These are phyloP conservation scores for Naumovozyma dairenensis DNA, from an alignment of 805 yeast genomes.

Conservation along the genomic window DNA sequence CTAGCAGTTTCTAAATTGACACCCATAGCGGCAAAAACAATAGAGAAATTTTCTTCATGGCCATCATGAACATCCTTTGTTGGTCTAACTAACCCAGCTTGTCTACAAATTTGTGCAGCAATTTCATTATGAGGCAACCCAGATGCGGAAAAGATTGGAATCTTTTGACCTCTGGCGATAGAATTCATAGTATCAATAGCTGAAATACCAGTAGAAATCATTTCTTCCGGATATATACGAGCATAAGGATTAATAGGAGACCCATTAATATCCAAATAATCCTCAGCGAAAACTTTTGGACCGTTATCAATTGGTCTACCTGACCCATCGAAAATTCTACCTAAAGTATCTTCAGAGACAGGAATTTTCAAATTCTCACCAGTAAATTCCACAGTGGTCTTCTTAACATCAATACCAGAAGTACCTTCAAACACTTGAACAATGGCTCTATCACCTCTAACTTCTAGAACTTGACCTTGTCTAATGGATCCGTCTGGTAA, in stretches of 20 bases:
- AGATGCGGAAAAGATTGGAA: conserved; percentile 97
- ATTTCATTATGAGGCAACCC: conserved; percentile 99
- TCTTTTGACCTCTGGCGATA: conserved; percentile 99
- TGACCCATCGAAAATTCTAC: conserved; percentile 97
- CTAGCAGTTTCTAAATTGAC: conserved; percentile 97
- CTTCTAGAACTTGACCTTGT: conserved; percentile 98
- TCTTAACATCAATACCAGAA: conserved; percentile 95
- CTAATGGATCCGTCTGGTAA: conserved; percentile 90
- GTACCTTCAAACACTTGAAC: conserved; percentile 99
- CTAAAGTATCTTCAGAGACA: conserved; percentile 93
- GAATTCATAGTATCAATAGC: conserved; percentile 99
- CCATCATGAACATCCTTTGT: conserved; percentile 99
- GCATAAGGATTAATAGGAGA: conserved; percentile 98
- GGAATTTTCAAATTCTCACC: conserved; percentile 90
- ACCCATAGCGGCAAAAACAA: conserved; percentile 99
- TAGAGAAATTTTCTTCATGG: conserved; percentile 97
- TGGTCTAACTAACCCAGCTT: conserved; percentile 98
- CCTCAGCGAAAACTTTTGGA: conserved; percentile 97
- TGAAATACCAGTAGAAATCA: conserved; percentile 98
- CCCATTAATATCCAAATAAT: conserved; percentile 95
- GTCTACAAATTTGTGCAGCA: conserved; percentile 99
- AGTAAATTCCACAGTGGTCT: conserved; percentile 94
- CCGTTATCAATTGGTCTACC: conserved; percentile 98
- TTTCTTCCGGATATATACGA: conserved; percentile 98
- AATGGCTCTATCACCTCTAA: conserved; percentile 91